These are phyloP conservation scores for Alternaria ventricosa DNA, from an alignment of 2,329 filamentous ascomycete species.

Conservation along the genomic window DNA sequence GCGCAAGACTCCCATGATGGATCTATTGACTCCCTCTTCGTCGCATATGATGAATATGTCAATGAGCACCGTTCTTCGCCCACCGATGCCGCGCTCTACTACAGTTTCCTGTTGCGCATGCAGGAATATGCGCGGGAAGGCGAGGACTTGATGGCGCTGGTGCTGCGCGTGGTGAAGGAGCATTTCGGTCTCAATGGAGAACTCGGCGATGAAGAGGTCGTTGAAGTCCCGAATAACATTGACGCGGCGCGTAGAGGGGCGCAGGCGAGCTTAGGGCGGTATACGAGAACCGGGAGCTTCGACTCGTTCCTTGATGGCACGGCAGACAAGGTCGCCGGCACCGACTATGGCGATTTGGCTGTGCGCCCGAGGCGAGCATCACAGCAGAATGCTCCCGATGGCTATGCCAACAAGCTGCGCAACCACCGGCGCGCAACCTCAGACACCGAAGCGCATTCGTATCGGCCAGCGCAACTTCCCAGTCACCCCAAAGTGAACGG, in stretches of 20 bases:
- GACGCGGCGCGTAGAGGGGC: conserved; percentile 32
- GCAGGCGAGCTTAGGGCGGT: conserved; percentile 28
- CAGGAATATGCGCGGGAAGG: conserved; percentile 33
- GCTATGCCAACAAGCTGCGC: conserved; percentile 4
- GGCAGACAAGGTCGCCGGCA: conserved; percentile 59
- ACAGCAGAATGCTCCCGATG: conserved; percentile 14
- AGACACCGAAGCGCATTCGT: conserved; percentile 32
- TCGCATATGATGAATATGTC: conserved; percentile 80
- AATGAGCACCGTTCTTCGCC: conserved; percentile 71
- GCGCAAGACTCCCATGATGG: conserved; percentile 73
- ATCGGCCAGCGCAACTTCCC: conserved; percentile 31
- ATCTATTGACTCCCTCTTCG: conserved; percentile 75
- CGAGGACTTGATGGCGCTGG: conserved; percentile 68
- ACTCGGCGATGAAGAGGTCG: conserved; percentile 53
- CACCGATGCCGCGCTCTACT: conserved; percentile 77
- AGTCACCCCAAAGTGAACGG: conserved; percentile 36
- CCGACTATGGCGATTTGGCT: conserved; percentile 30
- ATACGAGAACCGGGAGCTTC: conserved; percentile 60
- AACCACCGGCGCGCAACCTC: conserved; percentile 31
- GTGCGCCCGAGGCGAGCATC: conserved; percentile 27
- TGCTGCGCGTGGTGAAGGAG: conserved; percentile 69
- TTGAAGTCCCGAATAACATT: conserved; percentile 42
- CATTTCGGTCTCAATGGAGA: conserved; percentile 67
- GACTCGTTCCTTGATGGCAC: conserved; percentile 65
- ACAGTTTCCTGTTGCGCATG: conserved; percentile 80